Percentiles rank a stretch among this genome's conserved stretches.
Conservation (phyloP, 257 asterid genomes). For the Anisodus tanguticus region DNA sequence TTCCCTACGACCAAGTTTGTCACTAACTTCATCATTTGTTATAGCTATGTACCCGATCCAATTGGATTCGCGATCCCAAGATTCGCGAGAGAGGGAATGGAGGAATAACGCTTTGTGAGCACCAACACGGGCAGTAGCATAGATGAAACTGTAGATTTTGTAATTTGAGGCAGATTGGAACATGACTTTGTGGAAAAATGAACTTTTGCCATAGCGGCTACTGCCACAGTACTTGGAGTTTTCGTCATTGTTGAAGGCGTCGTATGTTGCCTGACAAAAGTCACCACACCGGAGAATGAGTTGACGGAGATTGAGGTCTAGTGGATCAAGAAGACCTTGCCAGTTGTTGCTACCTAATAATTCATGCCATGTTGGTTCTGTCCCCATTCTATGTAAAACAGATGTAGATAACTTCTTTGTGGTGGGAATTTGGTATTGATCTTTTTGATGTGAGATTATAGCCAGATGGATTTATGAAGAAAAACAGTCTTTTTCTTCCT, state of each 20-base stretch:
- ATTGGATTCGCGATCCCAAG: constrained; percentile 90
- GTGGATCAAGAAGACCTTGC: constrained; percentile 68
- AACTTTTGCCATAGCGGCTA: constrained; percentile 72
- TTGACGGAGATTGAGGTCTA: constrained; percentile 67
- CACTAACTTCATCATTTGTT: constrained; percentile 25
- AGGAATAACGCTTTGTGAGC: constrained; percentile 54
- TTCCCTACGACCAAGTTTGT: constrained; percentile 19
- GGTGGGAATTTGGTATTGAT: not conserved
- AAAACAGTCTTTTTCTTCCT: not conserved
- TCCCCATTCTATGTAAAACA: not conserved
- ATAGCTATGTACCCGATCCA: constrained; percentile 52
- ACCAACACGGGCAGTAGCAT: constrained; percentile 72
- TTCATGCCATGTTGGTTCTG: constrained; percentile 59
- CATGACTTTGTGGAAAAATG: constrained; percentile 73
- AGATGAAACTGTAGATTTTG: constrained; percentile 60
- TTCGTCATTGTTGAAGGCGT: constrained; percentile 81
- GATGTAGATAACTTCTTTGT: not conserved
- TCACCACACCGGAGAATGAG: constrained; percentile 87
- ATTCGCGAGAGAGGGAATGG: constrained; percentile 64
- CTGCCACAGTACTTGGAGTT: constrained; percentile 81
- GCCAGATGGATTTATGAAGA: not conserved
- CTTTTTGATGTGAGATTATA: not conserved
- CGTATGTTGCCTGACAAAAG: constrained; percentile 84
- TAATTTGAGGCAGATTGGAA: constrained; percentile 52
- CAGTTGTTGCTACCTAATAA: constrained; percentile 69